Percentiles rank a stretch among this genome's conserved stretches.
Evolutionary conservation across 371 early-diverging fungal genomes (phyloP).

Genomic region (Syncephalastrum racemosum): DNA sequence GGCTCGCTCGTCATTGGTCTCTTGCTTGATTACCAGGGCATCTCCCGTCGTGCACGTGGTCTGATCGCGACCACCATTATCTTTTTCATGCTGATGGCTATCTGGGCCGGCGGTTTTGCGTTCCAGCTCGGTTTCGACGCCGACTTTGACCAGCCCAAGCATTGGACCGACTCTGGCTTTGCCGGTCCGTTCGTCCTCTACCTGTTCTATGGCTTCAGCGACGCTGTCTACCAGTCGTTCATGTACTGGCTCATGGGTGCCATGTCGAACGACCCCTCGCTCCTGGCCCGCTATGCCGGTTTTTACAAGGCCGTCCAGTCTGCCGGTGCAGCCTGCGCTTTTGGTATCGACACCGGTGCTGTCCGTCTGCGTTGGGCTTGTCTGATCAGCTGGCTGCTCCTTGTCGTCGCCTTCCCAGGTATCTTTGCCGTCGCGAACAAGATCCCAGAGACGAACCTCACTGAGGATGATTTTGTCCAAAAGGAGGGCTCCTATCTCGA

Average conservation of each 20-base stretch:
- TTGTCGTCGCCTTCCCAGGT: constrained; percentile 36
- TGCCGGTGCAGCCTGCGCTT: constrained; percentile 41
- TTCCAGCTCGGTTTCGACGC: constrained; percentile 54
- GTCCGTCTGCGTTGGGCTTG: constrained; percentile 35
- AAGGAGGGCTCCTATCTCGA: too few species aligned
- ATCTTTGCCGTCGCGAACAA: constrained; percentile 30
- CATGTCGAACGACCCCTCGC: constrained; percentile 66
- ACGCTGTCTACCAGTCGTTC: constrained; percentile 71
- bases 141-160: constrained; percentile 25
- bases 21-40: constrained; percentile 50
- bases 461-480: constrained; percentile 3
- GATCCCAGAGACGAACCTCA: constrained; percentile 26
- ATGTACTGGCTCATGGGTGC: constrained; percentile 82
- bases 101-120: constrained; percentile 65
- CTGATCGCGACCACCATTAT: constrained; percentile 48
- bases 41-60: constrained; percentile 55
- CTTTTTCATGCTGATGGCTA: constrained; percentile 47
- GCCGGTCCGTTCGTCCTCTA: constrained; percentile 67
- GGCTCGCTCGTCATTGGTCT: constrained; percentile 55
- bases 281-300: constrained; percentile 73
- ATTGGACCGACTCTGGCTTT: constrained; percentile 28
- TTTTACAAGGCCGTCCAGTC: constrained; percentile 72
- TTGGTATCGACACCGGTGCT: constrained; percentile 36
- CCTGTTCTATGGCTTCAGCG: constrained; percentile 63
- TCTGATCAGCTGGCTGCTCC: constrained; percentile 34